phyloP scores from a whole-genome alignment of 106 monocot species.

The Triglochin maritima region DNA sequence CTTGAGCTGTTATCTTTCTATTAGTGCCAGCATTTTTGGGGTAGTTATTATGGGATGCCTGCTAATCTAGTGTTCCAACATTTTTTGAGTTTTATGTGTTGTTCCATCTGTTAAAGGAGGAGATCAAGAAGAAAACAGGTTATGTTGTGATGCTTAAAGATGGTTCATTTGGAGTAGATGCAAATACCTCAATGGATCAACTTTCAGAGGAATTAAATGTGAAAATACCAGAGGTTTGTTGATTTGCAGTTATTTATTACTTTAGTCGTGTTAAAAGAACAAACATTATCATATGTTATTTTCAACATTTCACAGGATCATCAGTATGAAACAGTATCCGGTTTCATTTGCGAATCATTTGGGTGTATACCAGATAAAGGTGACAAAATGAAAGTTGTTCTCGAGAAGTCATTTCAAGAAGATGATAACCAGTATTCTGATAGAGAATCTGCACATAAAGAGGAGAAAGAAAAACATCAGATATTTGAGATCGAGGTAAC shows the following conservation, averaged over 20 bases:
- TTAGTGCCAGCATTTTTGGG: no score
- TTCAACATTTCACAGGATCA: slow-evolving; percentile 40
- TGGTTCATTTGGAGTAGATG: slow-evolving; percentile 93
- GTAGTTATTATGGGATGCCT: no score
- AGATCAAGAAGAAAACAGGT: slow-evolving; percentile 94
- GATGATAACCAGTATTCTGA: slow-evolving; percentile 43
- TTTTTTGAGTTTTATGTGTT: no score
- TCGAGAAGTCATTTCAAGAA: slow-evolving; percentile 58
- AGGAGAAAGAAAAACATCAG: slow-evolving; percentile 50
- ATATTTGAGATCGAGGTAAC: slow-evolving; percentile 87
- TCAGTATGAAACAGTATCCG: slow-evolving; percentile 97
- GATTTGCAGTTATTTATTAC: background rate
- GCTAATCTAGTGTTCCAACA: no score
- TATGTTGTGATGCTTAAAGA: slow-evolving; percentile 73
- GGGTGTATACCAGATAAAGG: slow-evolving; percentile 89
- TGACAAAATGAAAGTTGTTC: slow-evolving; percentile 51
- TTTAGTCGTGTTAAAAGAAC: background rate
- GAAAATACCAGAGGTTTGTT: slow-evolving; percentile 74
- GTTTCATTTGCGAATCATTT: slow-evolving; percentile 87
- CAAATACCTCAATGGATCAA: slow-evolving; percentile 93
- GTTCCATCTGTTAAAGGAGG: slow-evolving; percentile 40
- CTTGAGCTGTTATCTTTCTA: no score
- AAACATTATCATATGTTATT: background rate
- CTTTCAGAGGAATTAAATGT: slow-evolving; percentile 80
- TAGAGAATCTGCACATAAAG: slow-evolving; percentile 28